Conservation (phyloP, 1,284 basidiomycete genomes). For the Agroathelia rolfsii region DNA sequence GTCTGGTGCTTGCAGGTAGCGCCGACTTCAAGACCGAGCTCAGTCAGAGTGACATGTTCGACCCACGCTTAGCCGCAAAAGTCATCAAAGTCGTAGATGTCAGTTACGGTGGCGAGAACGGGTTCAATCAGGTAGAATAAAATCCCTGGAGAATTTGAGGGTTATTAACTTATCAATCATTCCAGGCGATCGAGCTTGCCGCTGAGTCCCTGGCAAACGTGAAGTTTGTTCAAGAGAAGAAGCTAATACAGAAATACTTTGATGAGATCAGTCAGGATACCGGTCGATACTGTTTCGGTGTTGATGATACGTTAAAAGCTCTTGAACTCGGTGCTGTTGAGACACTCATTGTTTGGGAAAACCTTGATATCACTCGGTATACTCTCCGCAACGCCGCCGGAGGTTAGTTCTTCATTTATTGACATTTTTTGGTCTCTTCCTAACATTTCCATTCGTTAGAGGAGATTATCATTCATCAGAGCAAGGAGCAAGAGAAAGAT, state of each 20-base stretch:
- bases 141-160: not conserved
- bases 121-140: conserved; percentile 82
- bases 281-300: conserved; percentile 95
- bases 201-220: conserved; percentile 95
- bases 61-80: conserved; percentile 80
- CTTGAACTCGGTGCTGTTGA: conserved; percentile 96
- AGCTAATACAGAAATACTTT: conserved; percentile 95
- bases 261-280: conserved; percentile 99
- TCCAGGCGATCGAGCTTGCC: conserved; percentile 91
- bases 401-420: conserved; percentile 37
- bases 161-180: conserved; percentile 4
- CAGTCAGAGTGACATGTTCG: conserved; percentile 94
- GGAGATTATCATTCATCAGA: conserved; percentile 72
- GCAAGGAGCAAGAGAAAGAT: conserved; percentile 81
- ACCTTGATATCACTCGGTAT: conserved; percentile 82
- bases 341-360: conserved; percentile 98
- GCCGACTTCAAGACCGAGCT: conserved; percentile 99
- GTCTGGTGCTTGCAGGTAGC: conserved; percentile 93
- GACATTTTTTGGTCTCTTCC: conserved; percentile 1
- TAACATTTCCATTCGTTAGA: conserved; percentile 33
- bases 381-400: conserved; percentile 83
- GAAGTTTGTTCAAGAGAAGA: conserved; percentile 99
- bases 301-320: conserved; percentile 94
- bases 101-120: conserved; percentile 98
- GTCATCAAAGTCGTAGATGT: conserved; percentile 98